Evolutionary conservation across 116 monocot genomes (phyloP), one percentile per base, ranked within the genome.

Genomic region (Thalassia testudinum): DNA sequence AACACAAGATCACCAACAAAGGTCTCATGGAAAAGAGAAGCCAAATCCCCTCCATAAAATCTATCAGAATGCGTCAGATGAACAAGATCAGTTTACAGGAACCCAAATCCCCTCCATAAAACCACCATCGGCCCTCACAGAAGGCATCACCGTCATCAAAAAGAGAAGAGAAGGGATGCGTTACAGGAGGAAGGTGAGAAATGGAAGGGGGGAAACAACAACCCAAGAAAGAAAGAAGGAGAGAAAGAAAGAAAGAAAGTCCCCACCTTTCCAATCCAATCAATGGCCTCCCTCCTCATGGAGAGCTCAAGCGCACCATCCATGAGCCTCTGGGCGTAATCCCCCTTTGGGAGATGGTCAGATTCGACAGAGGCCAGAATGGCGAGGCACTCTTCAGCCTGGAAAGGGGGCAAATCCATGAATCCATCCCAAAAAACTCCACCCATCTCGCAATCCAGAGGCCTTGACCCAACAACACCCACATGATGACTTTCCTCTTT

Each of bases 181-280:
- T n/a, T n/a, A n/a, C n/a, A n/a, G n/a, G n/a, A 34, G 30, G 6
- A 10, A 34, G 30, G 10, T 34, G 30, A 10, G 30, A 5, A 34
- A 3, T 5, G 10, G 6, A 34, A 34, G 30, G 10, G 3, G 3
- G 6, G 10, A 34, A 34, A 34, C 6, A 34, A 34, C 3, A 34
- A 34, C 10, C 30, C 30, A 34, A 34, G 10, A 34, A 3, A 22
- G 19, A 50, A 24, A 12, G 50, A 19, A 4, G 14, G 24, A 25
- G 24, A 50, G 4, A 50, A 19, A 50, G 19, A 14, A 50, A 23
- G 7, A 23, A 50, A 50, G 22, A 25, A 37, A n/a, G n/a, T n/a
- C 7, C 62, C 38, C 17, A 83, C 83, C 83, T 83, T 80, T 28
- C 56, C 29, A 66, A 89, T 89, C 80, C 88, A 83, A 52, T 83